Percentiles rank a stretch among this genome's conserved stretches.
Conservation (phyloP, 495 filamentous ascomycete species). For the Penicillium crystallinum region DNA sequence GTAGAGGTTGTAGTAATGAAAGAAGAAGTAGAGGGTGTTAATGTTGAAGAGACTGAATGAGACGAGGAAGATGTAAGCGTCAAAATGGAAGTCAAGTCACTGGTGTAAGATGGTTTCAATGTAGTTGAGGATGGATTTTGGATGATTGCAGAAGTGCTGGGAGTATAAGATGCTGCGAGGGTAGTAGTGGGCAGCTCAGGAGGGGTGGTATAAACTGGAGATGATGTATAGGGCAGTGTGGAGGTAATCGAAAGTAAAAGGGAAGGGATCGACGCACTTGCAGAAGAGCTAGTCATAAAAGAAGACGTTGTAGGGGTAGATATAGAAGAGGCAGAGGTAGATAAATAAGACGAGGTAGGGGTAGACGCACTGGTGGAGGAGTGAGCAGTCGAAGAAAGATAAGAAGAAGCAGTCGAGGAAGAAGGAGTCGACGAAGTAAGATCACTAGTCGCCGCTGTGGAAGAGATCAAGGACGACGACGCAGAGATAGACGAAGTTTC, state of each 20-base stretch:
- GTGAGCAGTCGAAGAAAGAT: conserved; percentile 21
- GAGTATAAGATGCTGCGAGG: background rate
- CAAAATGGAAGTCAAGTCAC: background rate
- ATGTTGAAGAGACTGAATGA: background rate
- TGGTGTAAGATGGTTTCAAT: background rate
- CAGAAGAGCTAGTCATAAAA: conserved; percentile 12
- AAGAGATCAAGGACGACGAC: conserved; percentile 8
- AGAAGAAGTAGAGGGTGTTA: conserved; percentile 12
- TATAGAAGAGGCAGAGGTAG: conserved; percentile 20
- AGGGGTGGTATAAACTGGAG: background rate
- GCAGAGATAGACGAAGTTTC: conserved; percentile 13
- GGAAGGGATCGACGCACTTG: conserved; percentile 12
- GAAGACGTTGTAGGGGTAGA: conserved; percentile 21
- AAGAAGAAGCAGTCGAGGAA: conserved; percentile 19
- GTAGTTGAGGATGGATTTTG: background rate
- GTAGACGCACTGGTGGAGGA: conserved; percentile 24
- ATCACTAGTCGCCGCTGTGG: conserved; percentile 11
- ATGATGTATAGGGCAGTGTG: conserved; percentile 3
- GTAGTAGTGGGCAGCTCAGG: background rate
- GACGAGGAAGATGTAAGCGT: background rate
- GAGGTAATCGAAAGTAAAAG: conserved; percentile 7
- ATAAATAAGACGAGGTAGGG: conserved; percentile 16
- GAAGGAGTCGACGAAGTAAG: conserved; percentile 14
- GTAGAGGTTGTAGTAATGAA: conserved; percentile 12
- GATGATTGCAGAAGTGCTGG: background rate